phyloP scores from a whole-genome alignment of 1,284 basidiomycete species.

The Sphaerobolus stellatus region DNA sequence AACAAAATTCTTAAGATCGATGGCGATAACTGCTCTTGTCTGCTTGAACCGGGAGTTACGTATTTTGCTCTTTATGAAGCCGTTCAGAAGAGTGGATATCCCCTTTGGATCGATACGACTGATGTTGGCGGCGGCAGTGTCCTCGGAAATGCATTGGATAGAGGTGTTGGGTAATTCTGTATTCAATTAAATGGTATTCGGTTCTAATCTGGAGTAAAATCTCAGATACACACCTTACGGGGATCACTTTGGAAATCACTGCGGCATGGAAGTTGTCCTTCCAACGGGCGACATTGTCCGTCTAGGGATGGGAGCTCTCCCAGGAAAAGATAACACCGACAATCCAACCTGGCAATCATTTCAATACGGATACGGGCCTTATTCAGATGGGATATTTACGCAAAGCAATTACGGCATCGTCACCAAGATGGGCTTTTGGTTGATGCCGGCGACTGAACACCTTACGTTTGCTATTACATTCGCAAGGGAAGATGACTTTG shows the following conservation, averaged over 20 bases:
- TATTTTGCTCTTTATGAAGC: constrained; percentile 7
- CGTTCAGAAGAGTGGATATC: constrained; percentile 3
- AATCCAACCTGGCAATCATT: constrained; percentile 9
- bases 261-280: constrained; percentile 6
- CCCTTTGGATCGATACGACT: constrained; percentile 4
- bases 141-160: constrained; percentile 4
- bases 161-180: constrained; percentile 4
- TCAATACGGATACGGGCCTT: constrained; percentile 8
- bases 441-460: constrained; percentile 7
- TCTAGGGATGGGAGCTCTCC: constrained; percentile 7
- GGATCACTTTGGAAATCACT: constrained; percentile 8
- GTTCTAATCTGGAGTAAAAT: background rate
- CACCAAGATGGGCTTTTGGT: constrained; percentile 9
- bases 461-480: constrained; percentile 8
- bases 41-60: constrained; percentile 4
- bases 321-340: background rate
- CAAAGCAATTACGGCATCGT: constrained; percentile 8
- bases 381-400: constrained; percentile 7
- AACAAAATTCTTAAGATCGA: constrained; percentile 5
- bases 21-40: constrained; percentile 1
- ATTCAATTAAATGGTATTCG: too few relatives aligned
- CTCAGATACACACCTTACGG: constrained; percentile 4
- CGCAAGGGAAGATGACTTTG: constrained; percentile 4
- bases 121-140: constrained; percentile 5
- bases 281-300: constrained; percentile 4